These are phyloP conservation scores for Gaultheria prostrata DNA, from an alignment of 148 eudicot species.

Conservation along the genomic window DNA sequence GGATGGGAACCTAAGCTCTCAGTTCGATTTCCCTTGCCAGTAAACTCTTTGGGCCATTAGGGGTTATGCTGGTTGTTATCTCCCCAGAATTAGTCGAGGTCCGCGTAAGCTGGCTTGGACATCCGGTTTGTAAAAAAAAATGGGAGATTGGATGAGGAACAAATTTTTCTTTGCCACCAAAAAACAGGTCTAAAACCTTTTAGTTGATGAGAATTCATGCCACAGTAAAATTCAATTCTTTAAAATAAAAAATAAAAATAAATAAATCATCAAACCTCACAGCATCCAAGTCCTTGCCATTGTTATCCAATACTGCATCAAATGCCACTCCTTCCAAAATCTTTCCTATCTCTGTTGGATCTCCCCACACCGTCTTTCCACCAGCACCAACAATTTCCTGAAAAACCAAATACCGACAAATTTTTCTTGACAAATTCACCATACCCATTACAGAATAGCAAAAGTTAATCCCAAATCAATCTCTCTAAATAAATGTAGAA, in stretches of 20 bases:
- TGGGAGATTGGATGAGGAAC: no score
- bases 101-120: no score
- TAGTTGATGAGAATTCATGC: no score
- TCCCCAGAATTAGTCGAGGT: no score
- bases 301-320: constrained; percentile 90
- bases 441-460: neutral
- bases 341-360: constrained; percentile 68
- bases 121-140: no score
- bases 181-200: no score
- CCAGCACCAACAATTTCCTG: constrained; percentile 89
- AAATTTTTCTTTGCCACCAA: no score
- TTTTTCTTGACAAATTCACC: neutral
- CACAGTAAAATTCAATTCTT: neutral
- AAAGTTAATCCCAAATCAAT: neutral
- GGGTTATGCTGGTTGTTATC: no score
- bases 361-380: constrained; percentile 91
- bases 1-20: no score
- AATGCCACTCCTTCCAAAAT: constrained; percentile 61
- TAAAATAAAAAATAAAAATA: neutral
- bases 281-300: constrained; percentile 94
- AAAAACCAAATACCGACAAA: constrained; percentile 15
- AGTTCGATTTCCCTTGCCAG: no score
- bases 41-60: no score
- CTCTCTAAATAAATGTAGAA: neutral
- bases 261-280: constrained; percentile 51